These are phyloP conservation scores for Bolboschoenus planiculmis DNA, from an alignment of 176 grass and related monocot genomes.

Conservation along the genomic window DNA sequence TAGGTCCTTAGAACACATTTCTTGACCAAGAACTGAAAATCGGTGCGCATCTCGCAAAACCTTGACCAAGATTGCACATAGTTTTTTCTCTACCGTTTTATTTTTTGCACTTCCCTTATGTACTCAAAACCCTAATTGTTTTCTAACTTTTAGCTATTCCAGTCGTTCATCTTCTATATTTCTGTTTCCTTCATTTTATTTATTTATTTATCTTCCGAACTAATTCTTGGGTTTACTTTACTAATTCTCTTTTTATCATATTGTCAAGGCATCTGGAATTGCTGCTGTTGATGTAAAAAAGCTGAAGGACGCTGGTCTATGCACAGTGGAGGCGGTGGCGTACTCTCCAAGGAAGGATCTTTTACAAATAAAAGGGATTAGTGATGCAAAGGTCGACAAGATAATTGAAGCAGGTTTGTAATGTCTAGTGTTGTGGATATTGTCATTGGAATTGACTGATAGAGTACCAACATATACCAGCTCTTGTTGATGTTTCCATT, in stretches of 20 bases:
- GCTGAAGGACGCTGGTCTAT: constrained; percentile 86
- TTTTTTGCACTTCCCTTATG: not conserved
- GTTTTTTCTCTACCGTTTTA: not conserved
- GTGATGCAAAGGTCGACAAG: constrained; percentile 94
- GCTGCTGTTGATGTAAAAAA: constrained; percentile 87
- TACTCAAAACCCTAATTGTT: not conserved
- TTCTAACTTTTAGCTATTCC: not conserved
- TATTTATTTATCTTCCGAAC: not conserved
- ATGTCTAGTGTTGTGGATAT: not conserved
- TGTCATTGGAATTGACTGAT: not conserved
- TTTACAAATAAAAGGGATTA: constrained; percentile 94
- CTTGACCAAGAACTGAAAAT: not conserved
- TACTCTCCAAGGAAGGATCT: constrained; percentile 92
- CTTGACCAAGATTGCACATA: not conserved
- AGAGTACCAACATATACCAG: not conserved
- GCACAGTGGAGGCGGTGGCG: constrained; percentile 78
- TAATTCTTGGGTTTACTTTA: not conserved
- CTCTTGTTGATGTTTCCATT: not conserved
- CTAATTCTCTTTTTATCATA: not conserved
- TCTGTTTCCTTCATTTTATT: not conserved
- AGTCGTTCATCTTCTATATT: not conserved
- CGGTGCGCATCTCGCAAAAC: not conserved
- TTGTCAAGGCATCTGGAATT: constrained; percentile 79
- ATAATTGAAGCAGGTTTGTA: constrained; percentile 84
- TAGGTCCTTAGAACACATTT: not conserved